Evolutionary conservation across 163 green algal species (phyloP).

Genomic region (Volvox carteri): DNA sequence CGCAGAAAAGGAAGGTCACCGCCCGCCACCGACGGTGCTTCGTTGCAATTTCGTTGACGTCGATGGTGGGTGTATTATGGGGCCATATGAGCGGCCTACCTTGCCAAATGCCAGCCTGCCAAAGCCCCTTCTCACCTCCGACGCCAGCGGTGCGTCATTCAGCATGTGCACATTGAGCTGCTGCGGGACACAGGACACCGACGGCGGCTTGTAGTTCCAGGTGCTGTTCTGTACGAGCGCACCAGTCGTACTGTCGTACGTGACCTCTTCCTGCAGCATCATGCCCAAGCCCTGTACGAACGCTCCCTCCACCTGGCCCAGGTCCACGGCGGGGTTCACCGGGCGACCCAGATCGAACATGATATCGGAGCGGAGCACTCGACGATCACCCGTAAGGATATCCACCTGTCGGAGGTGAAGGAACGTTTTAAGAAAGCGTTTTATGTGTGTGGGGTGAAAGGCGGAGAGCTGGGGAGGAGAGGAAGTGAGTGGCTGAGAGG

Average conservation of each 20-base stretch:
- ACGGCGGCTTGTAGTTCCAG: conserved; percentile 84
- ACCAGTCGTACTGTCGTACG: conserved; percentile 63
- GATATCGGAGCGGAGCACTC: conserved; percentile 74
- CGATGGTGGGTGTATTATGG: neutral
- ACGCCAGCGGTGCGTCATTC: conserved; percentile 58
- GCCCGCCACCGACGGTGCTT: no score
- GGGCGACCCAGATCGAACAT: conserved; percentile 77
- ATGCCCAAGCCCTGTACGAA: conserved; percentile 81
- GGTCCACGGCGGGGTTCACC: conserved; percentile 82
- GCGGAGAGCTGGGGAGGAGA: no score
- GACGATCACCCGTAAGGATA: conserved; percentile 81
- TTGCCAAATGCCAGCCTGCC: no score
- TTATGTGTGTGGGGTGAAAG: no score
- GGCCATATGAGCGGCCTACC: neutral
- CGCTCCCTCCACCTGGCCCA: conserved; percentile 83
- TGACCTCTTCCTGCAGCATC: conserved; percentile 70
- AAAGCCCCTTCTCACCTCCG: conserved; percentile 44
- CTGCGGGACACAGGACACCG: conserved; percentile 67
- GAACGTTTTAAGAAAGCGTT: no score
- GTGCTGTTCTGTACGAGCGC: conserved; percentile 68
- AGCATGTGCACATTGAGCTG: conserved; percentile 77
- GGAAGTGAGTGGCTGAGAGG: no score
- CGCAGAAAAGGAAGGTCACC: no score
- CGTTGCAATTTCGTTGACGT: neutral
- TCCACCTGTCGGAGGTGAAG: conserved; percentile 64